Percentiles rank a stretch among this genome's conserved stretches.
Evolutionary conservation across 2,329 filamentous ascomycete species (phyloP).

Genomic region (Zymoseptoria pseudotritici): DNA sequence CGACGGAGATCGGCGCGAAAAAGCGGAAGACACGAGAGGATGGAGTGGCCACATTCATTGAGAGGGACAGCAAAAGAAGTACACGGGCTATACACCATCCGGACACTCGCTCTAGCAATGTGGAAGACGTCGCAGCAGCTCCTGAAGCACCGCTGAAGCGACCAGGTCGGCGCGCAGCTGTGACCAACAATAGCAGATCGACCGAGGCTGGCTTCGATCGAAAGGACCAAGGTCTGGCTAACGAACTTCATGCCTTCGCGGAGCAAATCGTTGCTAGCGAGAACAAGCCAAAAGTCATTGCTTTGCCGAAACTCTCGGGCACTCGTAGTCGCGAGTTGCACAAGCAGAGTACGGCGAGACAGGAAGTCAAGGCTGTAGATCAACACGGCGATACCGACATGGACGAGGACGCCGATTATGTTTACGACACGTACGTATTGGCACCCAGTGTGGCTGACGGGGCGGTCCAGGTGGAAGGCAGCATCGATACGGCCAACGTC

Average conservation of each 20-base stretch:
- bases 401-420: conserved; percentile 48
- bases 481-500: conserved; percentile 26
- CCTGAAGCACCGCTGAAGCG: conserved; percentile 14
- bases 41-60: conserved; percentile 23
- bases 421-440: conserved; percentile 56
- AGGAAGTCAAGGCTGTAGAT: conserved; percentile 4
- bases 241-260: conserved; percentile 23
- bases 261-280: conserved; percentile 19
- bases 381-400: conserved; percentile 31
- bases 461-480: conserved; percentile 21
- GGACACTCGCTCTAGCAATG: background rate
- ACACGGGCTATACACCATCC: conserved; percentile 7
- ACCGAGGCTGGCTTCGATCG: background rate
- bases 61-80: conserved; percentile 14
- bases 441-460: conserved; percentile 26
- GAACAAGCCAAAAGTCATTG: conserved; percentile 17
- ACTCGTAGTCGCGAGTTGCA: conserved; percentile 23
- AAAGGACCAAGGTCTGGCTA: conserved; percentile 17
- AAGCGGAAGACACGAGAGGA: conserved; percentile 16
- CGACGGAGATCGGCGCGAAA: conserved; percentile 8
- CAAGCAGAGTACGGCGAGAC: conserved; percentile 11
- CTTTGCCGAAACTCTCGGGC: conserved; percentile 22
- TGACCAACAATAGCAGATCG: conserved; percentile 5
- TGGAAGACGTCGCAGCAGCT: background rate
- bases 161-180: conserved; percentile 17